phyloP scores from a whole-genome alignment of 169 alveolate genomes.

The Cryptosporidium parvum region DNA sequence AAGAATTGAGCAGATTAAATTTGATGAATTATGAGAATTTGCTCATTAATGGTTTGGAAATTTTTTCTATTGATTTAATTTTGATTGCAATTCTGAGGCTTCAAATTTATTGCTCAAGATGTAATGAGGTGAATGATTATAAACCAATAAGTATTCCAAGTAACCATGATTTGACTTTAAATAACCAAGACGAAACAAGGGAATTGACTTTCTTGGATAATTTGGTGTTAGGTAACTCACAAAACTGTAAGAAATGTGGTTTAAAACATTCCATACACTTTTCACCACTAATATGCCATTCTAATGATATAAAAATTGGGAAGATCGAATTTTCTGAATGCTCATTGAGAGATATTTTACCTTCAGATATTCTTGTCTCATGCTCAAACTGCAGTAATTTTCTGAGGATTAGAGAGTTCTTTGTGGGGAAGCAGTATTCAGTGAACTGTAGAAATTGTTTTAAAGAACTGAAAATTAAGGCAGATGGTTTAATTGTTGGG shows the following conservation, averaged over 20 bases:
- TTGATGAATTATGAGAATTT: slow-evolving; percentile 28
- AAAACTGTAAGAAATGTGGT: slow-evolving; percentile 56
- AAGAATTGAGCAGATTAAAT: background rate
- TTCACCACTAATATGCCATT: slow-evolving; percentile 60
- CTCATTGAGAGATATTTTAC: slow-evolving; percentile 30
- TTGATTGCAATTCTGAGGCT: slow-evolving; percentile 32
- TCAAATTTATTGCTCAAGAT: slow-evolving; percentile 52
- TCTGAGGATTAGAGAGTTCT: slow-evolving; percentile 32
- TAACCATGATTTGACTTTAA: slow-evolving; percentile 19
- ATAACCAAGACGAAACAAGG: background rate
- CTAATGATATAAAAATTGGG: slow-evolving; percentile 22
- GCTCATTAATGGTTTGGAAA: background rate
- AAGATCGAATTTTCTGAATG: slow-evolving; percentile 62
- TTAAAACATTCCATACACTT: slow-evolving; percentile 36
- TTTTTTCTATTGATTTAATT: background rate
- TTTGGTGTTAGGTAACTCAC: slow-evolving; percentile 46
- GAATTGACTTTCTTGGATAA: slow-evolving; percentile 30
- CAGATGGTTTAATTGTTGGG: slow-evolving; percentile 28
- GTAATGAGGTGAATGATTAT: slow-evolving; percentile 51
- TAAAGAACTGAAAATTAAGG: slow-evolving; percentile 30
- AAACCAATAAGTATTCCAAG: slow-evolving; percentile 72
- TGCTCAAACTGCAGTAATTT: slow-evolving; percentile 52
- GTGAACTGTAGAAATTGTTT: slow-evolving; percentile 67
- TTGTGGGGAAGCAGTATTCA: slow-evolving; percentile 44
- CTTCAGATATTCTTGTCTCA: slow-evolving; percentile 51